phyloP scores from a whole-genome alignment of 2,329 filamentous ascomycete species.

The Ascochyta fabae region DNA sequence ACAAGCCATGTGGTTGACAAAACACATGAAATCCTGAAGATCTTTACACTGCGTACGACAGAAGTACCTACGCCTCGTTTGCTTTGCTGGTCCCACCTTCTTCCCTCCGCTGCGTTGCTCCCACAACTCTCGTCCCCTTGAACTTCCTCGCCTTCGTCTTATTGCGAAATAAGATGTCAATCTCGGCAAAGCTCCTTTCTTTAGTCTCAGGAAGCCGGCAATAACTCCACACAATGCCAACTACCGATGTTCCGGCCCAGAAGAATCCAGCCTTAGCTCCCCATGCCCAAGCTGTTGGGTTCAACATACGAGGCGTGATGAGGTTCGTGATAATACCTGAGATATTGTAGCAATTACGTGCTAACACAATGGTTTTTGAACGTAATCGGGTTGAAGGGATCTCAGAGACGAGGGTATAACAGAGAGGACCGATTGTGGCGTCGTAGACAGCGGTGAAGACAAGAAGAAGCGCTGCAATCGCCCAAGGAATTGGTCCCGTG shows the following conservation, averaged over 20 bases:
- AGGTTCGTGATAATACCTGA: constrained; percentile 81
- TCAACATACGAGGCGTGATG: constrained; percentile 67
- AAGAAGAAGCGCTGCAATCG: constrained; percentile 18
- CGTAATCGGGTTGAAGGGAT: constrained; percentile 79
- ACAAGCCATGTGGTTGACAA: too few relatives aligned
- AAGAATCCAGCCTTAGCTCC: constrained; percentile 84
- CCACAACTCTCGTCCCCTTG: not conserved
- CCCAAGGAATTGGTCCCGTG: constrained; percentile 2
- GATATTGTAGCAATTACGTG: constrained; percentile 75
- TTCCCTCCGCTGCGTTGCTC: not conserved
- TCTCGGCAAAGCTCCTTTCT: constrained; percentile 79
- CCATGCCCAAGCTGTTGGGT: constrained; percentile 75
- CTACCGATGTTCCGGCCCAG: constrained; percentile 77
- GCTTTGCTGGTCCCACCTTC: not conserved
- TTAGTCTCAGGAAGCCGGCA: constrained; percentile 79
- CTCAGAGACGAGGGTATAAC: constrained; percentile 76
- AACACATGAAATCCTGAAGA: not conserved
- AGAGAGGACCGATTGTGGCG: constrained; percentile 45
- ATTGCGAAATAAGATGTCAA: constrained; percentile 79
- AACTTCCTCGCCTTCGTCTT: constrained; percentile 28
- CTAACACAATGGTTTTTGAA: constrained; percentile 86
- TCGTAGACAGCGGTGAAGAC: constrained; percentile 22
- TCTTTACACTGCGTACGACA: too few relatives aligned
- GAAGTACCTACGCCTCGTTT: not conserved
- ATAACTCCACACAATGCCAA: constrained; percentile 77